Evolutionary conservation across 2,329 filamentous ascomycete species (phyloP).

Genomic region (Neospermospora avenae): DNA sequence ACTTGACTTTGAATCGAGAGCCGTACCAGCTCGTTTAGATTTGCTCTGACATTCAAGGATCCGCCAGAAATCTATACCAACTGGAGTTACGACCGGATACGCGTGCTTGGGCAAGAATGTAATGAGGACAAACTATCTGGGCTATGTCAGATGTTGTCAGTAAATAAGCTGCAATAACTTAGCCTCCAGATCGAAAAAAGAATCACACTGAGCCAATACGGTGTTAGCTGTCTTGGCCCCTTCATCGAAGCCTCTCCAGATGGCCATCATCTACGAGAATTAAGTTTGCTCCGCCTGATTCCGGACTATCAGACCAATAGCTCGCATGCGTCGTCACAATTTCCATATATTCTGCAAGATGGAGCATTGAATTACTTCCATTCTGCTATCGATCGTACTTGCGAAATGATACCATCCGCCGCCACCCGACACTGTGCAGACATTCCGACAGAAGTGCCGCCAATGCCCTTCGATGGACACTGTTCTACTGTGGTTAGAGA

Average conservation of each 20-base stretch:
- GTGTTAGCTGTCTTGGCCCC: too few relatives aligned
- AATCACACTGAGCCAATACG: too few relatives aligned
- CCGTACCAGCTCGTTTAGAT: too few relatives aligned
- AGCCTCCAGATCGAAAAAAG: background rate
- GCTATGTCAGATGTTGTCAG: background rate
- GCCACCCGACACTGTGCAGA: background rate
- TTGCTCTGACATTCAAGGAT: background rate
- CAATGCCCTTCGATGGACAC: background rate
- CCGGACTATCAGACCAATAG: too few relatives aligned
- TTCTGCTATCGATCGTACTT: background rate
- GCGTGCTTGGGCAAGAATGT: background rate
- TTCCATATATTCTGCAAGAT: background rate
- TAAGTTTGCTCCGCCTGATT: background rate
- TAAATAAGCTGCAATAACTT: background rate
- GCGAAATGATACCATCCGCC: too few relatives aligned
- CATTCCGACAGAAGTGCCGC: background rate
- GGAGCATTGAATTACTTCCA: too few relatives aligned
- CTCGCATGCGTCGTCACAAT: background rate
- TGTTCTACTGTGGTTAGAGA: too few relatives aligned
- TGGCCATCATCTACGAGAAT: background rate
- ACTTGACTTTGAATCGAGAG: background rate
- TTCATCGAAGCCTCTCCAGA: background rate
- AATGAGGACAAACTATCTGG: background rate
- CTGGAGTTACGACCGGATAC: background rate
- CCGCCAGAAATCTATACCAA: slow-evolving; percentile 2